Base-by-base conservation (phyloP, 345 rosid genomes). In the Erucastrum elatum region DNA sequence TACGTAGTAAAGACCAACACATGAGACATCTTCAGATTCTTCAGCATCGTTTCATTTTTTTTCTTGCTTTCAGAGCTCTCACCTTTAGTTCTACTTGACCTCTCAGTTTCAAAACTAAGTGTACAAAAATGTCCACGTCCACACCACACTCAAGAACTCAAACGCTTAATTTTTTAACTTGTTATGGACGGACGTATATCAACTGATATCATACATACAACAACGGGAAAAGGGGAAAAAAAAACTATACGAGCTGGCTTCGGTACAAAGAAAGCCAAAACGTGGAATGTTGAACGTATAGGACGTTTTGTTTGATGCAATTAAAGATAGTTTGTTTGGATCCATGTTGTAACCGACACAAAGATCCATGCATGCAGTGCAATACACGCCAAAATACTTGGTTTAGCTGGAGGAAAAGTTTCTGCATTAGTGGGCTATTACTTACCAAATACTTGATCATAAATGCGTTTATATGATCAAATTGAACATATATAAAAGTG, bases 281-380 rank as follows among this genome's bases (percentile, higher is more conserved):
- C 64, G 30, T 59, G 64, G 64, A 59, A 25, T 59, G 64, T 60
- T 60, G 64, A 13, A 60, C 33, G 64, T 11, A 25, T 58, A 11
- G 3, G 34, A 60, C 34, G 34, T 60, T 60, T 26, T 17, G 56
- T 49, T 26, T 26, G 34, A 26, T 60, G 34, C 15, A 60, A 10
- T 33, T 64, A 8, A 9, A 33, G 44, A 64, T 8, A 33, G 0
- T 33, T 33, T 33, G 68, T 64, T 33, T 34, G 44, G 34, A 64
- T 16, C 46, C 68, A 33, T 34, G 27, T 3, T 64, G 68, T 64
- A 64, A 34, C 46, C 27, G 67, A 64, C 67, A 33, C 67, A 64
- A 15, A 64, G 56, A 33, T 64, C 37, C 44, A 15, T 15, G 26
- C 5, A 64, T 33, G 4, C 67, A 31, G 25, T 31, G 17, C 4